phyloP scores from a whole-genome alignment of 192 early-diverging fungal genomes.

The Coemansia sp. region DNA sequence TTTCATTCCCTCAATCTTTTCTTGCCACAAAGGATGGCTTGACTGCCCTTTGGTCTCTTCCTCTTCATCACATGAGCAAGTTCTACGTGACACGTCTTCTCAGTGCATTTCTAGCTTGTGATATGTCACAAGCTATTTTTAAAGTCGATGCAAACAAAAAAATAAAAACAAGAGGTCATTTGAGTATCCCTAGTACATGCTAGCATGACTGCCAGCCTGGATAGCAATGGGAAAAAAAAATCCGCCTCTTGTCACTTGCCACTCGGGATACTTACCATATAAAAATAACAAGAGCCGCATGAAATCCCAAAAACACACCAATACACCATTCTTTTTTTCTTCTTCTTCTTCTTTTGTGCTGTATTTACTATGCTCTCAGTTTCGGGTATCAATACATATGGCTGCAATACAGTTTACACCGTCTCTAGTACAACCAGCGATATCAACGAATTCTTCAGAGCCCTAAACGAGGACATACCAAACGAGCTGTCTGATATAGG shows the following conservation, averaged over 20 bases:
- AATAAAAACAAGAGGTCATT: too few relatives aligned
- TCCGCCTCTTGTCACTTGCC: background rate
- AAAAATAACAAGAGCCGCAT: background rate
- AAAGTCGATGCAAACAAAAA: too few relatives aligned
- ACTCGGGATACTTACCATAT: background rate
- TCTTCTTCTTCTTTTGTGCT: background rate
- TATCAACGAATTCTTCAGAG: background rate
- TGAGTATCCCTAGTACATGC: too few relatives aligned
- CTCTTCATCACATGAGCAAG: too few relatives aligned
- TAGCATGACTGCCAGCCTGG: background rate
- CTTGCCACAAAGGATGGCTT: too few relatives aligned
- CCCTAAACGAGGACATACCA: background rate
- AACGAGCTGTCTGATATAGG: background rate
- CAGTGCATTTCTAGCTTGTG: too few relatives aligned
- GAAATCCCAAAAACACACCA: background rate
- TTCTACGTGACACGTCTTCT: too few relatives aligned
- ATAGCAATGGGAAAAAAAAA: background rate
- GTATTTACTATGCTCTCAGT: background rate
- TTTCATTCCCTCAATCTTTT: too few relatives aligned
- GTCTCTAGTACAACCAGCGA: background rate
- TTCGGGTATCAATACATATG: background rate
- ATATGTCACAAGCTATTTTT: too few relatives aligned
- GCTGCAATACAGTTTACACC: background rate
- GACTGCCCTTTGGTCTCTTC: too few relatives aligned
- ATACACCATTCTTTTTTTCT: constrained; percentile 1